Evolutionary conservation across 768 basidiomycete genomes (phyloP), one percentile per base, ranked within the genome.

Genomic region (Rhodosporidiobolus sp.): DNA sequence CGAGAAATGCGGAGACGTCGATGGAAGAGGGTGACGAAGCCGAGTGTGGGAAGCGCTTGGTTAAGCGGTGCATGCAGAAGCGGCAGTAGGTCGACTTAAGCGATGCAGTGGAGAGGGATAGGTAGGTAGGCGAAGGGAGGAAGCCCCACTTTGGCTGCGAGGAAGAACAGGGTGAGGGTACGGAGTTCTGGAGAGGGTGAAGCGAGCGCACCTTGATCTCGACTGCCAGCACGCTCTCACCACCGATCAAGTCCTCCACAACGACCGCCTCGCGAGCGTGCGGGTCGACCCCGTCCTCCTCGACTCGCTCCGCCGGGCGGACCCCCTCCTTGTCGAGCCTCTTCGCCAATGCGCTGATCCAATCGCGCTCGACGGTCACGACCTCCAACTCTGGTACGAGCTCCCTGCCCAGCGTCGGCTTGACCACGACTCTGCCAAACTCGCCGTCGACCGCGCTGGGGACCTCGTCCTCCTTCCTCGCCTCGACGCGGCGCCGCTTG

Each of bases 71-170:
- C 89, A 97, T 90, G 80, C 92, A 94, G 80, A 92, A 94, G 74
- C 95, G 86, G 83, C 94, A 95, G 24, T 90, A 88, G 50, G 81
- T 82, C 12, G 84, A 83, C 83, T 97, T 97, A 75, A 87, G 81
- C 1, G 78, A 70, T 22, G 80, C 83, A 2, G 88, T 89, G 50
- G 82, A 81, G 6, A 83, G 76, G 11, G 92, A 89, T 49, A 94
- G 83, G 80, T 89, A 85, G 4, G 77, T 74, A 10, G 85, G 78
- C 45, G 83, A 84, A 4, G 95, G 93, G 50, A 97, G 81, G 81
- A 99, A 96, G 6, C 88, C 92, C 94, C 95, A 99, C 84, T 99
- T 99, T 45, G 95, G 95, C 95, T 96, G 79, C 45, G 65, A 46
- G 28, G 1, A 34, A 8, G 28, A 43, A 16, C 22, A 43, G 34